Evolutionary conservation across 2,329 filamentous ascomycete genomes (phyloP), one percentile per base, ranked within the genome.

Genomic region (Fusarium palustre): DNA sequence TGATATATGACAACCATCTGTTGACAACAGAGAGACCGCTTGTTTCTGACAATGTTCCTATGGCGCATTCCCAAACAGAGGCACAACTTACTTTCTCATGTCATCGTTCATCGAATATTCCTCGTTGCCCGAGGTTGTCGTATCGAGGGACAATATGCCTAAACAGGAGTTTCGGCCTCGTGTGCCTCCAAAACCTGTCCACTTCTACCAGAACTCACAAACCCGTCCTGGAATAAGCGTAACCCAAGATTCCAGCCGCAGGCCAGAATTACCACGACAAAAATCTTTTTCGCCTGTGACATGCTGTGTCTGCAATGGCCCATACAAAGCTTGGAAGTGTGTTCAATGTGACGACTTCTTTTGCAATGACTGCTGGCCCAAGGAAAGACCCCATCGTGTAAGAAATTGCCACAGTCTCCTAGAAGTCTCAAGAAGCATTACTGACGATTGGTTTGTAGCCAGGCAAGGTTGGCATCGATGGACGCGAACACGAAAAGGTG

Each of bases 321-420:
- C 10, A 0, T 5, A 2, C 1, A 49, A 36, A 49, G 47, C 33
- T 1, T 49, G 47, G 31, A 49, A 34, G 18, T 49, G 47, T 15
- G 20, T 36, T 9, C 31, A 49, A 11, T 49, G 47, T 18, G 47
- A 49, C 5, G 47, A 49, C 18, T 49, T 36, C 22, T 49, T 49
- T 25, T 49, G 47, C 16, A 20, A 2, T 12, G 22, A 49, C 1
- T 49, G 47, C 12, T 49, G 47, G 47, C 47, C 47, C 1, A 49
- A 36, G 9, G 20, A 49, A 34, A 34, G 47, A 2, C 47, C 47
- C 5, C 47, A 48, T 24, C 31, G n/a, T 24, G 46, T 48, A 34
- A 12, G 7, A 1, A 34, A 18, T 8, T 34, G 5, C 2, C 15
- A 34, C 15, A 18, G 7, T 2, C 7, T 34, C 7, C 7, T 16